Evolutionary conservation across 2,329 filamentous ascomycete genomes (phyloP), one percentile per base, ranked within the genome.

Genomic region (Nemania sp.): DNA sequence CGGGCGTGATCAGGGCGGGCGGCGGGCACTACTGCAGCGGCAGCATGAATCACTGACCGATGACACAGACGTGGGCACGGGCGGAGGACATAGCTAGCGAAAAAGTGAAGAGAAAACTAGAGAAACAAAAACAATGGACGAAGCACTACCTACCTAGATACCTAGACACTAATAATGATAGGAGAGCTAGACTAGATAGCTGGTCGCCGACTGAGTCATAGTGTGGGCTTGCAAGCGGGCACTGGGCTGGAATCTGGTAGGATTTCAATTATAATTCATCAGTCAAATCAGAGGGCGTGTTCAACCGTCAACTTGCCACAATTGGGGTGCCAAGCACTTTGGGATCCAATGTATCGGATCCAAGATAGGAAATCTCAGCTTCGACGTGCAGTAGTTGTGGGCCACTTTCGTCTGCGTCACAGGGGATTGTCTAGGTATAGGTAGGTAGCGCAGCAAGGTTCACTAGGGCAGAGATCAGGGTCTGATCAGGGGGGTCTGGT

Each of bases 161-260:
- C n/a, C n/a, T n/a, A n/a, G n/a, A n/a, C n/a, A n/a, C n/a, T n/a
- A n/a, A n/a, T n/a, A n/a, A n/a, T n/a, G n/a, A n/a, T n/a, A n/a
- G n/a, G n/a, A n/a, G n/a, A n/a, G n/a, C n/a, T n/a, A 3, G 41
- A 45, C n/a, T 3, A 11, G 32, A 27, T 20, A n/a, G n/a, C 41
- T 38, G 35, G 65, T 64, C 65, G 66, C 61, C 66, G 66, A 62
- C 65, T 65, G 66, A 68, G 43, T 68, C 66, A 65, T 65, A 60
- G 45, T 65, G 57, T 26, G 41, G 45, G 51, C 41, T 47, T 8
- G 18, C 55, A 22, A 38, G 56, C 52, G 66, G 62, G 32, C 61
- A 67, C 61, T 64, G 55, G 51, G 41, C 54, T 5, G 22, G 43
- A 8, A 43, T 26, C 51, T 64, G 5, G 43, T 20, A 57, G 32